phyloP scores from a whole-genome alignment of 306 rosid species.

The Aeschynomene evenia region DNA sequence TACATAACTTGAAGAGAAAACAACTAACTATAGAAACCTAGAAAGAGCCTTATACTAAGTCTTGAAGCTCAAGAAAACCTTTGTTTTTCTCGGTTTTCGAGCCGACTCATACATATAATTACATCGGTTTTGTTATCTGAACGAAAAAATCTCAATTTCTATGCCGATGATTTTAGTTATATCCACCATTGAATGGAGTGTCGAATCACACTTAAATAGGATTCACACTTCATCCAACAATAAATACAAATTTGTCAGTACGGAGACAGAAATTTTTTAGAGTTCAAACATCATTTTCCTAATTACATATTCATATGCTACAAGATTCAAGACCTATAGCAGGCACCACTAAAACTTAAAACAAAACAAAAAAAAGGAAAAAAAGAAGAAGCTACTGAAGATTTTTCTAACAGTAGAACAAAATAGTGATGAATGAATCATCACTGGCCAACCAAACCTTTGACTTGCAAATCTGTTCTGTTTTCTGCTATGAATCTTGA shows the following conservation, averaged over 20 bases:
- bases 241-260: too few relatives aligned
- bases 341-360: not conserved
- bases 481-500: conserved; percentile 33
- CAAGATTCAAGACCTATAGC: conserved; percentile 18
- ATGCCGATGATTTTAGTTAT: too few relatives aligned
- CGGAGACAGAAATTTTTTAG: too few relatives aligned
- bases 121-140: too few relatives aligned
- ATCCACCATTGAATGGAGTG: too few relatives aligned
- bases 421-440: too few relatives aligned
- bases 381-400: not conserved
- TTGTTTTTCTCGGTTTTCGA: conserved; percentile 22
- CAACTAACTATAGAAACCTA: not conserved
- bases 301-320: too few relatives aligned
- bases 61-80: conserved; percentile 33
- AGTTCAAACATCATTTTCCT: too few relatives aligned
- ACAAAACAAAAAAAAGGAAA: not conserved
- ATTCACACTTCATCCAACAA: too few relatives aligned
- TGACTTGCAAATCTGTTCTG: conserved; percentile 26
- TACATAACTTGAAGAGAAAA: conserved; percentile 6
- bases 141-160: too few relatives aligned
- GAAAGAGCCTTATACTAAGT: not conserved
- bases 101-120: conserved; percentile 27
- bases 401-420: too few relatives aligned
- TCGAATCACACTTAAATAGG: too few relatives aligned
- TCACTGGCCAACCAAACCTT: conserved; percentile 44